A percentile compares a stretch with the other conserved stretches of the same genome.
These are phyloP conservation scores for Suillus tomentosus DNA, from an alignment of 768 basidiomycete species.

Conservation along the genomic window DNA sequence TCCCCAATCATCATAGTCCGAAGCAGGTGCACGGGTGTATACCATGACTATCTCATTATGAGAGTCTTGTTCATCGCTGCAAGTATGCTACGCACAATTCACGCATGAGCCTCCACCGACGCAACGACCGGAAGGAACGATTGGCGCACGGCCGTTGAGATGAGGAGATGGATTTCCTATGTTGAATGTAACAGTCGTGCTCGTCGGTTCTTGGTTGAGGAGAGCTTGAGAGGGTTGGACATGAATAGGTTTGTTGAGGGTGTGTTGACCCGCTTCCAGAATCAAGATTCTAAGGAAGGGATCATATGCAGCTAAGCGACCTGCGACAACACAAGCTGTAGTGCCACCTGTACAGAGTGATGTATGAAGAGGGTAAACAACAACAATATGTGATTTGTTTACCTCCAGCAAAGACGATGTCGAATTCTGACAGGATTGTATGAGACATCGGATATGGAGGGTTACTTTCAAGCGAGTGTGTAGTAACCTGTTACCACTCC, in stretches of 20 bases:
- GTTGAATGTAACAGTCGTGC: background rate
- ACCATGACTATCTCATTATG: background rate
- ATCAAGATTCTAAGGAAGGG: too few relatives aligned
- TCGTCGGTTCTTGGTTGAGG: background rate
- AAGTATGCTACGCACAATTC: background rate
- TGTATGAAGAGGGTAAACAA: too few relatives aligned
- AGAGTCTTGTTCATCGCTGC: background rate
- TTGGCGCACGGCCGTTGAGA: background rate
- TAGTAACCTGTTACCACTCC: too few relatives aligned
- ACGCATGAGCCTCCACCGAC: background rate
- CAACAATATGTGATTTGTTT: too few relatives aligned
- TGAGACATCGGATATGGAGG: too few relatives aligned
- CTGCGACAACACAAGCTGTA: too few relatives aligned
- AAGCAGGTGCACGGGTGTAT: background rate
- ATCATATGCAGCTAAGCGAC: too few relatives aligned
- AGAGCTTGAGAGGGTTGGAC: background rate
- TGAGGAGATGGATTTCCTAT: background rate
- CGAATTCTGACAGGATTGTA: too few relatives aligned
- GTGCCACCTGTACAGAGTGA: too few relatives aligned
- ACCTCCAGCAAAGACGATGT: too few relatives aligned
- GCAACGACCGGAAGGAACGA: background rate
- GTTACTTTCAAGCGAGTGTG: too few relatives aligned
- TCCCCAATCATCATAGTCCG: background rate
- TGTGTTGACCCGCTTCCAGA: background rate
- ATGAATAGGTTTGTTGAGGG: background rate